Conservation (phyloP, 1,284 basidiomycete genomes). For the Ceratobasidium sp. region DNA sequence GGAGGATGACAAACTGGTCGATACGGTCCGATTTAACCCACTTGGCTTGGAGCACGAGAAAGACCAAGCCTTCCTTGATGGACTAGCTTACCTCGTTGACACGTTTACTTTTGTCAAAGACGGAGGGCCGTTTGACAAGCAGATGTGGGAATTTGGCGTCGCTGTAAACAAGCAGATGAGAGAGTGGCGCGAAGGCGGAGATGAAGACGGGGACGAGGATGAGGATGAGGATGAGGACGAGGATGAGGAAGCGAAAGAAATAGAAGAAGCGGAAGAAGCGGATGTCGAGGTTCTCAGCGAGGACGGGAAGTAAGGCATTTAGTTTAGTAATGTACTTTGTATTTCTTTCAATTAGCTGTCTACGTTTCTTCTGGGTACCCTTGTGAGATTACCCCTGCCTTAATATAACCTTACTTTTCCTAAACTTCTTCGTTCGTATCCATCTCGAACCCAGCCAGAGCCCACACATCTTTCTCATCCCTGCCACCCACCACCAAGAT, state of each 20-base stretch:
- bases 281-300: not conserved
- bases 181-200: conserved; percentile 55
- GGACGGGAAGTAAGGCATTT: conserved; percentile 42
- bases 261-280: not conserved
- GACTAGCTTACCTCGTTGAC: conserved; percentile 68
- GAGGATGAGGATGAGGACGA: conserved; percentile 51
- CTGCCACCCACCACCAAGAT: conserved; percentile 47
- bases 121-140: conserved; percentile 69
- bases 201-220: conserved; percentile 61
- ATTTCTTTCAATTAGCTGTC: conserved; percentile 33
- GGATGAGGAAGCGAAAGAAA: conserved; percentile 48
- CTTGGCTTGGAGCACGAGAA: conserved; percentile 70
- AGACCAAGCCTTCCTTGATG: conserved; percentile 61
- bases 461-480: conserved; percentile 47
- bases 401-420: conserved; percentile 23
- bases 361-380: conserved; percentile 27
- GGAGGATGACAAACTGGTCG: conserved; percentile 4
- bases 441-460: conserved; percentile 42
- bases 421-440: not conserved
- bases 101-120: conserved; percentile 73
- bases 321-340: not conserved
- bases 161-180: conserved; percentile 35
- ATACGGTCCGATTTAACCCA: conserved; percentile 43
- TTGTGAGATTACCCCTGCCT: conserved; percentile 25
- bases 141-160: conserved; percentile 51